Percentiles rank a stretch among this genome's conserved stretches.
These are phyloP conservation scores for Malassezia furfur DNA, from an alignment of 1,284 basidiomycete species.

Conservation along the genomic window DNA sequence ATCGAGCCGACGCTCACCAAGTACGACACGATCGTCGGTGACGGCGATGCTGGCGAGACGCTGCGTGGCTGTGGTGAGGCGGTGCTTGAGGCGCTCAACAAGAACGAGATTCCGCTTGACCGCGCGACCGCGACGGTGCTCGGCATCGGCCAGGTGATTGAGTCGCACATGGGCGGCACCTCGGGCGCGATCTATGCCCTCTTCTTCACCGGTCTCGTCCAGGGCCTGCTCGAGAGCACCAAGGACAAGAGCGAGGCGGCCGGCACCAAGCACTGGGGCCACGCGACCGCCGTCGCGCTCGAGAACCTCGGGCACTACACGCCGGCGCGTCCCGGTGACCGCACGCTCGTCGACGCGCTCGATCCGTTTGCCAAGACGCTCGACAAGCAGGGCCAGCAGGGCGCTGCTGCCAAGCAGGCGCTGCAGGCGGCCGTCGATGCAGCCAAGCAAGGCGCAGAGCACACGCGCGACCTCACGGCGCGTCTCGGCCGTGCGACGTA, in stretches of 20 bases:
- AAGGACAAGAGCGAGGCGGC: conserved; percentile 23
- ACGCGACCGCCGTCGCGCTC: conserved; percentile 33
- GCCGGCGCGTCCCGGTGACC: conserved; percentile 55
- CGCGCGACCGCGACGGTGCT: conserved; percentile 38
- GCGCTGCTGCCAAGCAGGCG: conserved; percentile 27
- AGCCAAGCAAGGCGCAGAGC: conserved; percentile 52
- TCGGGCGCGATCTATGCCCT: conserved; percentile 54
- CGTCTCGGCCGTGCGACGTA: conserved; percentile 55
- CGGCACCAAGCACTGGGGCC: conserved; percentile 34
- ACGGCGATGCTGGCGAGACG: conserved; percentile 47
- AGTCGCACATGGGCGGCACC: conserved; percentile 50
- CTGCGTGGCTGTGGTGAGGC: conserved; percentile 35
- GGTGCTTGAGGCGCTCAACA: conserved; percentile 34
- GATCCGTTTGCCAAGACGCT: conserved; percentile 52
- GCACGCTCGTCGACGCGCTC: conserved; percentile 56
- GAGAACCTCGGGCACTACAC: conserved; percentile 51
- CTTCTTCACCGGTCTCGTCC: conserved; percentile 52
- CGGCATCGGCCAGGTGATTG: conserved; percentile 39
- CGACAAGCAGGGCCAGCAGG: not conserved
- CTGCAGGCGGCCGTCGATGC: conserved; percentile 49
- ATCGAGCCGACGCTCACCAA: conserved; percentile 51
- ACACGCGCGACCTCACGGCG: conserved; percentile 53
- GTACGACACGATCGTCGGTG: conserved; percentile 51
- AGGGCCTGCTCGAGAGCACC: conserved; percentile 28
- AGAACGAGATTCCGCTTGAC: conserved; percentile 35